Base-by-base conservation (phyloP, 257 asterid species). In the Solanum raphanifolium region DNA sequence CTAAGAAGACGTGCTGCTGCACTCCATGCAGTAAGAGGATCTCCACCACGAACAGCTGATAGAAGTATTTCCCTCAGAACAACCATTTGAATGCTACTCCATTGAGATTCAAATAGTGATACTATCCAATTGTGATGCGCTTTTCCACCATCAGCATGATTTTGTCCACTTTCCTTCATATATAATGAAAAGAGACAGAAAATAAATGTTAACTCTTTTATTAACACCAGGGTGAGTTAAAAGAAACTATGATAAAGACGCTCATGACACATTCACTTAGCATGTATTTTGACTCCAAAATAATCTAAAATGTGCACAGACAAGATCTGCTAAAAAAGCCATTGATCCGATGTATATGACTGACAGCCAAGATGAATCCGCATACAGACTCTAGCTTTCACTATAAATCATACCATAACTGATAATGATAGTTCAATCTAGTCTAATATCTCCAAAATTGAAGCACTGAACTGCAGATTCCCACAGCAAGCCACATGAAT, bases 21-120 rank as follows among this genome's bases (percentile, higher is more conserved):
- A 93, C 99, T 97, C 99, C 99, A 97, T 85, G 99, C 99, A 86
- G 98, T 97, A 90, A 95, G 98, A 81, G 99, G 99, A 91, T 97
- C 99, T 86, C 99, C 99, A 1, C 99, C 99, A 87, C 98, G 97
- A 58, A 97, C 96, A 87, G 99, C 98, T 88, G 99, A 95, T 84
- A 97, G 91, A 89, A 97, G 96, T 91, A 97, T 95, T 92, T 97
- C 99, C 88, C 99, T 91, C 88, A 97, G 94, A 88, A 97, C 99
- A 85, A 97, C 99, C 99, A 97, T 95, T 93, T 97, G 99, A 88
- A 97, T 96, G 86, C 98, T 97, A 92, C 99, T 95, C 99, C 99
- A 97, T 81, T 97, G 99, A 83, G 98, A 95, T 90, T 94, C 99
- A 86, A 97, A 97, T 73, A 95, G 93, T 82, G 98, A 94, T 88